Conservation (phyloP, 2,329 filamentous ascomycete species). For the Aureobasidium sp. region DNA sequence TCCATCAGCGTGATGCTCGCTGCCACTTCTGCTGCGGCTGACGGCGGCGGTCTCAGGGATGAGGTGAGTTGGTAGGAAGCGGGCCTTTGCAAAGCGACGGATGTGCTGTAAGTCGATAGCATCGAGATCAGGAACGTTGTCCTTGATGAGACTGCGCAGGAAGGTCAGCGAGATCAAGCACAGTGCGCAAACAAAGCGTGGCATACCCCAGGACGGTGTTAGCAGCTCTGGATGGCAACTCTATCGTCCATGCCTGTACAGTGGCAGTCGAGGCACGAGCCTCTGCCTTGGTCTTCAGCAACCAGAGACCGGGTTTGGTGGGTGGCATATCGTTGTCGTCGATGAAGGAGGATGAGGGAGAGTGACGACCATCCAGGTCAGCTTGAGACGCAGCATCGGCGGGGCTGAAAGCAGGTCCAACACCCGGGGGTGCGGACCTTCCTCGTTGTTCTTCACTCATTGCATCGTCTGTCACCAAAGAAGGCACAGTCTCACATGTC, state of each 20-base stretch:
- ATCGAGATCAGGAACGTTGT: constrained; percentile 37
- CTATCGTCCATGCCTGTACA: constrained; percentile 61
- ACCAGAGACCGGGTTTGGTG: constrained; percentile 27
- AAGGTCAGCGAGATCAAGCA: constrained; percentile 6
- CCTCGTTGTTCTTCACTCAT: constrained; percentile 16
- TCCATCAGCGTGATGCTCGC: constrained; percentile 9
- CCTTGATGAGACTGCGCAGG: constrained; percentile 37
- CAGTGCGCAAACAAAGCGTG: neutral
- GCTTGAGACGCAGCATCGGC: neutral
- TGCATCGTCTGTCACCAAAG: neutral
- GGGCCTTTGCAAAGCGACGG: constrained; percentile 63
- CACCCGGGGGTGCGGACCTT: constrained; percentile 14
- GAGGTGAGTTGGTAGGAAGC: constrained; percentile 27
- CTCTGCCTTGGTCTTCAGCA: constrained; percentile 45
- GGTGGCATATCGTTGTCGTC: constrained; percentile 16
- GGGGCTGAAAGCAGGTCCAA: constrained; percentile 13
- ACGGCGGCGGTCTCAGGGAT: neutral
- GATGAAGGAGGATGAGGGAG: constrained; percentile 14
- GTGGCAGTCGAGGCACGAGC: constrained; percentile 43
- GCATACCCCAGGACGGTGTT: constrained; percentile 66
- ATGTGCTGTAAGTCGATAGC: constrained; percentile 50
- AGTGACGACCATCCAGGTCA: neutral
- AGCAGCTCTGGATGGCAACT: constrained; percentile 63
- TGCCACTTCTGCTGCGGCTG: constrained; percentile 15
- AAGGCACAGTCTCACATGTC: constrained; percentile 1